Conservation (phyloP, 1,139 yeast genomes). For the Magnusiomyces tetraspermus region DNA sequence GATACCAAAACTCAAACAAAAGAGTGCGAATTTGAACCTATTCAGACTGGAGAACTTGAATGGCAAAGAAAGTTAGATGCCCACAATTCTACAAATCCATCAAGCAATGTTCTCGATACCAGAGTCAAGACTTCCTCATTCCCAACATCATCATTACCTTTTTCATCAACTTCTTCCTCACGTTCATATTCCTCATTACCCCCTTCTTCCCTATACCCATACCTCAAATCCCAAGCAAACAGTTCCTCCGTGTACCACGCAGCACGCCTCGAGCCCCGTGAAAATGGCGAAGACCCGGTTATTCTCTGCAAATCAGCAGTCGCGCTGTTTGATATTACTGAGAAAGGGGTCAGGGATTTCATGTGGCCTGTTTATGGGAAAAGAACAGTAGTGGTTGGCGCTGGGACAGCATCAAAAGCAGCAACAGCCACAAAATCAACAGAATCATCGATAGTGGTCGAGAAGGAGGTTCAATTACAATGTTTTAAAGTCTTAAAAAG, state of each 20-base stretch:
- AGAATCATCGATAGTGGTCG: no score
- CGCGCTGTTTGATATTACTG: neutral
- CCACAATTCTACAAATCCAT: no score
- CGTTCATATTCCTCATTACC: no score
- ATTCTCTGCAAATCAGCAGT: neutral
- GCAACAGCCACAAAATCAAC: no score
- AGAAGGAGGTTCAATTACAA: no score
- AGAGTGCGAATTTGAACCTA: neutral
- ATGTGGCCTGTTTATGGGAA: neutral
- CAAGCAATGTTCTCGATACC: no score
- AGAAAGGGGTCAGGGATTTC: neutral
- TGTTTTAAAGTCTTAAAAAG: no score
- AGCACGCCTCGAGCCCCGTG: neutral
- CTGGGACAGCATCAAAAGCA: no score
- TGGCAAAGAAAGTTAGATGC: neutral
- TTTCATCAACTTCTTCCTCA: no score
- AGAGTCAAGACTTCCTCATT: no score
- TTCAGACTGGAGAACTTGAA: neutral
- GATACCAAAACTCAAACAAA: neutral
- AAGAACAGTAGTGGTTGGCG: neutral
- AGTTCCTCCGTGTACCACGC: neutral
- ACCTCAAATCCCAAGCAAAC: neutral
- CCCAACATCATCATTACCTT: no score
- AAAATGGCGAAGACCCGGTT: neutral
- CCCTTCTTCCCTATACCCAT: no score